phyloP scores from a whole-genome alignment of 139 green algal species.

The Tetradesmus lagerheimii region DNA sequence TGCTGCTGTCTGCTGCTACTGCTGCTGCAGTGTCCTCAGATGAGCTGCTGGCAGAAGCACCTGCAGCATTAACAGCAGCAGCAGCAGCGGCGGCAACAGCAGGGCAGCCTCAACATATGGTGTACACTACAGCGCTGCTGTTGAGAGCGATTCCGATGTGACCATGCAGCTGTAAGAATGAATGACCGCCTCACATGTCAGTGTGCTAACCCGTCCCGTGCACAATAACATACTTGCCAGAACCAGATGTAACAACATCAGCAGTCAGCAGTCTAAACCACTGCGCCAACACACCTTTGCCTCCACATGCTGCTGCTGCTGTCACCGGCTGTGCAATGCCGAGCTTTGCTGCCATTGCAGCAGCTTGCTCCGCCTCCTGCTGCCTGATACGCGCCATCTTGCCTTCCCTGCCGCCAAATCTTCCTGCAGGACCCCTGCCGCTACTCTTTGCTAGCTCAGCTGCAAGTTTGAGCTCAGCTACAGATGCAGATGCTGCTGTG shows the following conservation, averaged over 20 bases:
- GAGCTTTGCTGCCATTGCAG: constrained; percentile 40
- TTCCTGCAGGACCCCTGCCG: constrained; percentile 58
- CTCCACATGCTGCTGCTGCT: not conserved
- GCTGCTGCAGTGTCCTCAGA: constrained; percentile 21
- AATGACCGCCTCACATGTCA: no score
- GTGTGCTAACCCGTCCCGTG: no score
- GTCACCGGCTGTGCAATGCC: not conserved
- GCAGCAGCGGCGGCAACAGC: not conserved
- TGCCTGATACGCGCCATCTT: constrained; percentile 85
- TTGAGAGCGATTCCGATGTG: no score
- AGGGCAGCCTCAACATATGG: not conserved
- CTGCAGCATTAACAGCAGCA: constrained; percentile 5
- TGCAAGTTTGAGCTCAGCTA: constrained; percentile 75
- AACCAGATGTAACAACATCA: no score
- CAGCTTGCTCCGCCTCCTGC: constrained; percentile 45
- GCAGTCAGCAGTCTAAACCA: no score
- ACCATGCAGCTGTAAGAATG: no score
- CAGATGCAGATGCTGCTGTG: constrained; percentile 62
- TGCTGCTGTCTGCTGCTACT: constrained; percentile 18
- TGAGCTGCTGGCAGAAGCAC: not conserved
- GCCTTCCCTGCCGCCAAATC: constrained; percentile 77
- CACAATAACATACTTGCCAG: no score
- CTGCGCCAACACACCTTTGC: constrained; percentile 23
- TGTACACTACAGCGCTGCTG: no score
- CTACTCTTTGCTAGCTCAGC: constrained; percentile 71